phyloP scores from a whole-genome alignment of 2,329 filamentous ascomycete species.

The Aureobasidium melanogenum region DNA sequence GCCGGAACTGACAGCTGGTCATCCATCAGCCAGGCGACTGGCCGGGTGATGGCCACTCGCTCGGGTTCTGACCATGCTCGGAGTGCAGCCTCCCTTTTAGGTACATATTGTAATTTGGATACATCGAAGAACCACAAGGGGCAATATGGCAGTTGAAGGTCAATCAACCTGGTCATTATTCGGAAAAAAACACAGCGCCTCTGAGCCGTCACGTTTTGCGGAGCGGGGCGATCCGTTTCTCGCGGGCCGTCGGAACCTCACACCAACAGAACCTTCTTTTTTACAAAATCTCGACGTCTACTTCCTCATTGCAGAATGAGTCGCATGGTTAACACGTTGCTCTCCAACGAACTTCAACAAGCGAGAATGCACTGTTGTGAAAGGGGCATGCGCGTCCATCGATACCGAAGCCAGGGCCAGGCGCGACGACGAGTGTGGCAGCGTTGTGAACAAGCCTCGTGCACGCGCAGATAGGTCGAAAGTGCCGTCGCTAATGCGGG shows the following conservation, averaged over 20 bases:
- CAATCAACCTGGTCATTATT: neutral
- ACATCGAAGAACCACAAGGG: neutral
- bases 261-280: neutral
- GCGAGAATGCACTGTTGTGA: neutral
- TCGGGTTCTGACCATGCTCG: neutral
- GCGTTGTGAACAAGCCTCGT: neutral
- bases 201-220: neutral
- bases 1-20: neutral
- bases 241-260: conserved; percentile 5
- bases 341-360: neutral
- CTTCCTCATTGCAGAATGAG: neutral
- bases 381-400: neutral
- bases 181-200: neutral
- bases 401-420: neutral
- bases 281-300: neutral
- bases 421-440: neutral
- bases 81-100: neutral
- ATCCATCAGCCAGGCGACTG: neutral
- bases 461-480: neutral
- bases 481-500: conserved; percentile 8
- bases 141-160: conserved; percentile 1
- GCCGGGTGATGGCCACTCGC: neutral
- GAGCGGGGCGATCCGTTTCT: conserved; percentile 7
- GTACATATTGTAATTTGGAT: neutral
- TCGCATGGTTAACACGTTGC: neutral